These are phyloP conservation scores for Tetraselmis chui DNA, from an alignment of 139 green algal genomes.

Conservation along the genomic window DNA sequence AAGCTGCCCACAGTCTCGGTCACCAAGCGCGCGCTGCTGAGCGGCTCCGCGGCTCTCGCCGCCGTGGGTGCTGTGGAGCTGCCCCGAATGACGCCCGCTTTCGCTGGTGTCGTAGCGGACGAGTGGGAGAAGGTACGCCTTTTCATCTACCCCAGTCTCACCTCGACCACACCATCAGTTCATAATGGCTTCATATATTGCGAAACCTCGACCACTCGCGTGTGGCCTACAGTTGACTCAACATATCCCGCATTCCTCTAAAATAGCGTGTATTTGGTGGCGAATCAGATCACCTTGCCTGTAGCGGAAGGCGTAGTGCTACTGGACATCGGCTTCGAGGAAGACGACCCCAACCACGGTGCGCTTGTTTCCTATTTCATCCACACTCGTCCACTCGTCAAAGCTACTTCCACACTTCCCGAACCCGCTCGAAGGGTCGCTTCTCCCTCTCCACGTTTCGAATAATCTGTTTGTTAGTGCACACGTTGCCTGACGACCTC, in stretches of 20 bases:
- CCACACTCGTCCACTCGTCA: background rate
- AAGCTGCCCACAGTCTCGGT: background rate
- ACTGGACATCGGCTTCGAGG: constrained; percentile 91
- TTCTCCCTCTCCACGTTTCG: constrained; percentile 6
- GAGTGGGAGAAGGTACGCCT: constrained; percentile 14
- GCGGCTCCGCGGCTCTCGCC: constrained; percentile 1
- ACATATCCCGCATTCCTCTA: background rate
- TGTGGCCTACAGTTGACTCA: background rate
- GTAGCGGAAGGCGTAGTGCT: constrained; percentile 88
- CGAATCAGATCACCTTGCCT: constrained; percentile 62
- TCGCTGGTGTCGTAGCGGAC: constrained; percentile 6
- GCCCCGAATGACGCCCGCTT: background rate
- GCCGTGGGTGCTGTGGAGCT: background rate
- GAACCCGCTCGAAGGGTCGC: too few species aligned
- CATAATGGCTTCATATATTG: background rate
- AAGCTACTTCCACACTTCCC: too few species aligned
- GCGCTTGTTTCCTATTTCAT: background rate
- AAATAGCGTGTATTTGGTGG: background rate
- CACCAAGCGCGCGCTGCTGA: constrained; percentile 5
- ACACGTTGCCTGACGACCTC: too few species aligned
- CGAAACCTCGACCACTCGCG: background rate
- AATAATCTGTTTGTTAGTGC: constrained; percentile 14
- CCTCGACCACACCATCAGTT: constrained; percentile 9
- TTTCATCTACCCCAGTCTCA: background rate
- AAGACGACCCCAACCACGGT: constrained; percentile 82